Evolutionary conservation across 306 rosid species (phyloP), one percentile per base, ranked within the genome.

Genomic region (Rosa multiflora): DNA sequence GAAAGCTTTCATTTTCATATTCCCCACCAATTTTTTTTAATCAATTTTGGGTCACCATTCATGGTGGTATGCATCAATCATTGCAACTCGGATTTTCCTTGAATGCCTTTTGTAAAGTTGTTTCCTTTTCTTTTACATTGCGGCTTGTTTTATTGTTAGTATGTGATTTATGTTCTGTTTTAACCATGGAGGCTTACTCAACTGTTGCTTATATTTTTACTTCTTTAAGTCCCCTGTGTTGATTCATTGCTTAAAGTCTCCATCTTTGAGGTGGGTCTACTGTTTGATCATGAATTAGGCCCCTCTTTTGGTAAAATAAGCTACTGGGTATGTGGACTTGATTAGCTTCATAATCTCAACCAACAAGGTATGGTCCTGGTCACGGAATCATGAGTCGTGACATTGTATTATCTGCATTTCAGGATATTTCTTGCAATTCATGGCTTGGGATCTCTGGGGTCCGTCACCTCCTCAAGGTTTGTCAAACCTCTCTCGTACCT

Each of bases 371-470:
- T 32, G 37, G 37, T 32, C 37, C 37, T 32, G 37, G 37, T 32
- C 37, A 32, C 37, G 37, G 37, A 32, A 32, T 32, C 37, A 32
- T 32, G 37, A 32, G 37, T 32, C 37, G 0, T 40, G 44, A 40
- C 44, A 40, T 40, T 43, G 46, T 43, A 43, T 1, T 43, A 43
- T 43, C 76, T 76, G 69, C 55, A 23, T 81, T 79, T 79, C 91
- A 89, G 93, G 93, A 48, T 82, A 74, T 66, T 75, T 15, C 75
- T 74, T 77, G 62, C 17, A 62, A 43, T 73, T 82, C 91, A 91
- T 88, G 98, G 97, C 67, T 79, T 84, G 82, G 86, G 90, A 89
- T 88, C 88, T 88, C 2, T 91, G 98, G 98, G 79, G 86, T 81
- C 78, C 88, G 21, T 43, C 93, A 63, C 77, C 37, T 73, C 74